Base-by-base conservation (phyloP, 2,329 filamentous ascomycete species). In the Graphilbum ipis-grandicollis region DNA sequence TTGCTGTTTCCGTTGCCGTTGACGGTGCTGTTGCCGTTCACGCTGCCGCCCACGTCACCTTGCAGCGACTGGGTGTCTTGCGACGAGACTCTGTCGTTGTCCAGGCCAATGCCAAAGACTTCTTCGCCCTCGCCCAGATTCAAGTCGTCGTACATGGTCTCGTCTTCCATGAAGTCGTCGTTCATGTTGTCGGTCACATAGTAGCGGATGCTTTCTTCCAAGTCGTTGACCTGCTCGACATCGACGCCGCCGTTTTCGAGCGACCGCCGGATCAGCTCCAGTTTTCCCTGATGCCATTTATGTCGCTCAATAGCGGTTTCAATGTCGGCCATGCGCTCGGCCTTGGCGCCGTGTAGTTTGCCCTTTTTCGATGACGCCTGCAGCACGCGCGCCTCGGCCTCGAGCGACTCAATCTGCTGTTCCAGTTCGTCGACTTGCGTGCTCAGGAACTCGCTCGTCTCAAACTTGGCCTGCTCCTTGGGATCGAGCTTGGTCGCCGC, bases 401-500 rank as follows among this genome's bases (percentile, higher is more conserved):
- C 90, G 46, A 90, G 71, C 21, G 75, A 70, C 61, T 98, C 90
- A 55, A 96, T 90, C 59, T 94, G 86, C 48, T 80, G 79, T 52
- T 93, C 85, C 41, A 98, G 72, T 53, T 93, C 83, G 52, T 94
- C 86, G 38, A 96, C 84, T 72, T 83, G 85, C 40, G 63, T 71
- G 43, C 75, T 76, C 33, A 98, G 64, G 59, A 96, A 96, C 39
- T 93, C 79, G 60, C 78, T 74, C 22, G 81, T 70, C 50, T 96
- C 88, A 43, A 81, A 66, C 60, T 93, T 93, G 55, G 93, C 88
- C 56, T 92, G 84, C 57, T 96, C 90, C 55, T 86, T 93, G n/a
- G 90, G 90, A 60, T 98, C 90, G 45, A 96, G 70, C 58, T 93
- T 92, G 35, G 84, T 78, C 19, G 85, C 84, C 36, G 88, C 82